A percentile compares a stretch with the other conserved stretches of the same genome.
phyloP scores from a whole-genome alignment of 2,329 filamentous ascomycete genomes.

The Parascedosporium putredinis region DNA sequence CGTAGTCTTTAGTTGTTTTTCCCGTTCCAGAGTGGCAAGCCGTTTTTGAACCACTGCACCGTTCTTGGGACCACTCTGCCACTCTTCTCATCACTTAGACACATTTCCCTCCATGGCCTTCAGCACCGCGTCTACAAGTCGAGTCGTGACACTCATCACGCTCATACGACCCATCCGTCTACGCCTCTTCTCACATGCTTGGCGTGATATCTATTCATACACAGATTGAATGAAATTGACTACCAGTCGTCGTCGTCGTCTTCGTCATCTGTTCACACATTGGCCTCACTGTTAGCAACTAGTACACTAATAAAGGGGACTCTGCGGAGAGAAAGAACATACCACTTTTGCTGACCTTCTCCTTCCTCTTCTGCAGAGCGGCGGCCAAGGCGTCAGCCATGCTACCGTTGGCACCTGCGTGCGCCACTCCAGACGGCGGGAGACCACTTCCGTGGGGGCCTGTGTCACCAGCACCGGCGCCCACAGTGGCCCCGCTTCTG shows the following conservation, averaged over 20 bases:
- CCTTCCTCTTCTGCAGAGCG: constrained; percentile 71
- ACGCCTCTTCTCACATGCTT: background rate
- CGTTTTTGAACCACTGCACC: no score
- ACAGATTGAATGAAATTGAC: constrained; percentile 11
- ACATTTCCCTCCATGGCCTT: no score
- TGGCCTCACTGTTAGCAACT: background rate
- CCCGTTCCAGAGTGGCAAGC: no score
- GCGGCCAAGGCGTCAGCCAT: constrained; percentile 77
- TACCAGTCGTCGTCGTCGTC: constrained; percentile 66
- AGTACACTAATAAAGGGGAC: background rate
- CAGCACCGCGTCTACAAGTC: background rate
- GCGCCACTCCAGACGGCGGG: constrained; percentile 40
- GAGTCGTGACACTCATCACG: background rate
- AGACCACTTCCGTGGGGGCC: constrained; percentile 40
- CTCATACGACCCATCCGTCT: background rate
- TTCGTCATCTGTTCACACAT: constrained; percentile 55
- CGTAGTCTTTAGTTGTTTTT: no score
- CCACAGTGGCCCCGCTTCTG: constrained; percentile 55
- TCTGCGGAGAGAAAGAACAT: constrained; percentile 34
- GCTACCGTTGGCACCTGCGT: constrained; percentile 47
- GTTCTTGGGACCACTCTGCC: no score
- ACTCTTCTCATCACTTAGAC: no score
- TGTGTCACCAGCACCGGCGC: constrained; percentile 31
- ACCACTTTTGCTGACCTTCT: constrained; percentile 93
- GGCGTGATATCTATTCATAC: background rate